Evolutionary conservation across 306 rosid genomes (phyloP).

Genomic region (Senna siamea): DNA sequence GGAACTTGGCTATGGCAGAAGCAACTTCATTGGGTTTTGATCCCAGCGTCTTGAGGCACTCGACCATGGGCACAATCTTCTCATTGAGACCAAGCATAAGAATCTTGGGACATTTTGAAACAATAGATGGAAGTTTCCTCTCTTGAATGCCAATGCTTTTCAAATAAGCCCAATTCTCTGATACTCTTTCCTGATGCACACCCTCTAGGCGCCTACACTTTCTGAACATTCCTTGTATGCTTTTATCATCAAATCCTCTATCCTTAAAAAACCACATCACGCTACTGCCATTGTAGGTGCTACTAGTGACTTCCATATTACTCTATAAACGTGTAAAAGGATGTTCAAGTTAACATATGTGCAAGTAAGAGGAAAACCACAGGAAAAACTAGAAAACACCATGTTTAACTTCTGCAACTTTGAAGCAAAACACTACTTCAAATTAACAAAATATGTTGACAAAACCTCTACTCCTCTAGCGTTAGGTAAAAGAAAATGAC

Average conservation of each 20-base stretch:
- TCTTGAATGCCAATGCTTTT: constrained; percentile 76
- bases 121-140: constrained; percentile 81
- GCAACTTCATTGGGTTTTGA: constrained; percentile 77
- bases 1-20: constrained; percentile 79
- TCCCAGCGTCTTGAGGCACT: constrained; percentile 73
- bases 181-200: constrained; percentile 61
- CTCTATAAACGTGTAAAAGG: constrained; percentile 11
- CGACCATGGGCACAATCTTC: constrained; percentile 83
- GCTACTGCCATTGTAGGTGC: constrained; percentile 55
- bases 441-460: background rate
- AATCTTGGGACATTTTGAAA: constrained; percentile 88
- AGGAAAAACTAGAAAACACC: background rate
- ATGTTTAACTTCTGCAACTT: background rate
- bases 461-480: background rate
- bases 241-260: constrained; percentile 84
- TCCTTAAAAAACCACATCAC: constrained; percentile 94
- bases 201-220: constrained; percentile 79
- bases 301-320: constrained; percentile 52
- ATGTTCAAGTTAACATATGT: constrained; percentile 25
- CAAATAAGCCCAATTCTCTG: constrained; percentile 85
- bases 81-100: constrained; percentile 72
- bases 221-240: constrained; percentile 64
- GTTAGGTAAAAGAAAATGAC: background rate
- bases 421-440: background rate
- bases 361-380: constrained; percentile 21